These are phyloP conservation scores for Daedalea quercina DNA, from an alignment of 768 basidiomycete genomes.

Conservation along the genomic window DNA sequence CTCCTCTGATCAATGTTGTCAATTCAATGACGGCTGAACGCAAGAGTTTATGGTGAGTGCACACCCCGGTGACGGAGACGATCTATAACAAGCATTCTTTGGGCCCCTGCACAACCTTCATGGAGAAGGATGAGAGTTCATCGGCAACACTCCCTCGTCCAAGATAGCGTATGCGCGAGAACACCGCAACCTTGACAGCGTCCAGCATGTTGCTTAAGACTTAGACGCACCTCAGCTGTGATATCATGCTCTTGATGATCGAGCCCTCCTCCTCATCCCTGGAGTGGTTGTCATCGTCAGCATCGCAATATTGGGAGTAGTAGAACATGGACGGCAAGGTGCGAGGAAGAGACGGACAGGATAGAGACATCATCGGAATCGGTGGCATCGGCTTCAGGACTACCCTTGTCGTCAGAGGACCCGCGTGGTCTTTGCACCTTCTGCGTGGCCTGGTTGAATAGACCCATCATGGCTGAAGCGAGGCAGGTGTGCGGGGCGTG, in stretches of 20 bases:
- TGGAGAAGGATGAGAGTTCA: too few species aligned
- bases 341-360: slow-evolving; percentile 49
- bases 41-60: too few species aligned
- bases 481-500: neutral
- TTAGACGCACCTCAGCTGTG: slow-evolving; percentile 70
- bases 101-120: too few species aligned
- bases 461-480: slow-evolving; percentile 61
- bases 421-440: slow-evolving; percentile 66
- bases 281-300: slow-evolving; percentile 29
- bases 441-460: slow-evolving; percentile 65
- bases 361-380: slow-evolving; percentile 88
- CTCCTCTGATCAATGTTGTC: too few species aligned
- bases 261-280: slow-evolving; percentile 95
- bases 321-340: slow-evolving; percentile 27
- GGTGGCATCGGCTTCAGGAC: slow-evolving; percentile 56
- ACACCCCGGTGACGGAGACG: too few species aligned
- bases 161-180: neutral
- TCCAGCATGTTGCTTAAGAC: neutral
- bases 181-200: neutral
- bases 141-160: neutral
- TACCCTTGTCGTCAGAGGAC: slow-evolving; percentile 48
- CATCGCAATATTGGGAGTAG: neutral
- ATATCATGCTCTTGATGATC: slow-evolving; percentile 79
- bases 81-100: too few species aligned
- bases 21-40: too few species aligned